A percentile compares a stretch with the other conserved stretches of the same genome.
Evolutionary conservation across 2,329 filamentous ascomycete species (phyloP).

Genomic region (Ilyonectria destructans): DNA sequence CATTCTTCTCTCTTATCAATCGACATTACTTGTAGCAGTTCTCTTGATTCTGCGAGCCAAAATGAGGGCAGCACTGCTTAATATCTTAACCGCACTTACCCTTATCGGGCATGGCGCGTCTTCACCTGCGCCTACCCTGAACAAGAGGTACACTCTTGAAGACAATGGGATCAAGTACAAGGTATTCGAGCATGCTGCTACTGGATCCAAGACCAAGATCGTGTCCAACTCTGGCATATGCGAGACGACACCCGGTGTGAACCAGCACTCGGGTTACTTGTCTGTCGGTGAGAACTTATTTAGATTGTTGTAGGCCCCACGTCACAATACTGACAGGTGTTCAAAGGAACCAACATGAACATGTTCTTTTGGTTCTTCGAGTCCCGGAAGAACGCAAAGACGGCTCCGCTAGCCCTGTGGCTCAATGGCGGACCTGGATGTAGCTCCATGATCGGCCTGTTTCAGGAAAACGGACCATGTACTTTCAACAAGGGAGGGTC

Average conservation of each 20-base stretch:
- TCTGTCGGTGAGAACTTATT: not conserved
- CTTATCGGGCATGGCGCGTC: not conserved
- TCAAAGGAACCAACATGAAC: not conserved
- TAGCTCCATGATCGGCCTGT: conserved; percentile 8
- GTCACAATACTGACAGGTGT: not conserved
- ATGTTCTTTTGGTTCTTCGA: conserved; percentile 15
- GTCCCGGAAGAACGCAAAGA: not conserved
- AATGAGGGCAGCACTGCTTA: not conserved
- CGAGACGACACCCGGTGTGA: conserved; percentile 12
- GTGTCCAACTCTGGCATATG: conserved; percentile 17
- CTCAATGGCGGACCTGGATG: not conserved
- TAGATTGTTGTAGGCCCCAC: not conserved
- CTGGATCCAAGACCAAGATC: conserved; percentile 4
- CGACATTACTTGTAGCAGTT: not conserved
- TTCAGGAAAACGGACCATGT: conserved; percentile 6
- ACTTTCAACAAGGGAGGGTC: not conserved
- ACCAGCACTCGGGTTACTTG: conserved; percentile 8
- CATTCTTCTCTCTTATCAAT: not conserved
- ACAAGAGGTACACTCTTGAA: conserved; percentile 2
- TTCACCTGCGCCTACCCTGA: not conserved
- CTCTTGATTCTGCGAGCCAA: not conserved
- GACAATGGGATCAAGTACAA: conserved; percentile 16
- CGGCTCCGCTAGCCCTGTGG: not conserved
- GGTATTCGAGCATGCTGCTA: conserved; percentile 14
- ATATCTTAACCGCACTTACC: not conserved